These are phyloP conservation scores for Fragaria vesca DNA, from an alignment of 306 rosid genomes.

Conservation along the genomic window DNA sequence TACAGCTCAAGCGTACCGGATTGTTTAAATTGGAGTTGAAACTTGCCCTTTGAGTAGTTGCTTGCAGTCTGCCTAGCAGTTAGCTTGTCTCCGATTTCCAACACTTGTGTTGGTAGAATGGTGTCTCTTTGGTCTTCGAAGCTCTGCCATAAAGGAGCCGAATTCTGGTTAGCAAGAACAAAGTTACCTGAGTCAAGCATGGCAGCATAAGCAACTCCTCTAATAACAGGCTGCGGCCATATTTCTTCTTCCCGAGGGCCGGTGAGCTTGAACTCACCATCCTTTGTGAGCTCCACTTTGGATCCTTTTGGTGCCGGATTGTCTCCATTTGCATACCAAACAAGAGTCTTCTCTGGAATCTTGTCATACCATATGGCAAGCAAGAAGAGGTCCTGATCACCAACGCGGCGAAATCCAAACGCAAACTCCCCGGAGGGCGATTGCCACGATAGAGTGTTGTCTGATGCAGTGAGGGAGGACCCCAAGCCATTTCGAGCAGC, in stretches of 20 bases:
- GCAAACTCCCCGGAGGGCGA: conserved; percentile 10
- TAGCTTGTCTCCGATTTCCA: conserved; percentile 8
- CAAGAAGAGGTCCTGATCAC: conserved; percentile 2
- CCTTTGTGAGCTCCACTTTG: conserved; percentile 3
- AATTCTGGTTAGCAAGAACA: conserved; percentile 7
- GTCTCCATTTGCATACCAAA: conserved; percentile 34
- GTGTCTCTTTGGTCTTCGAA: conserved; percentile 28
- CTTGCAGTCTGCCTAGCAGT: conserved; percentile 14
- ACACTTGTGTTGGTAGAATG: conserved; percentile 31
- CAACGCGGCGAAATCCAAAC: conserved; percentile 8
- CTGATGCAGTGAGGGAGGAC: background rate
- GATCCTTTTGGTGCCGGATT: conserved; percentile 22
- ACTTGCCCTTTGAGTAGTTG: conserved; percentile 26
- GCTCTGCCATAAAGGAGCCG: conserved; percentile 30
- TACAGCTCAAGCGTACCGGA: conserved; percentile 27
- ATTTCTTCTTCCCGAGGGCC: background rate
- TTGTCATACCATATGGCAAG: conserved; percentile 28
- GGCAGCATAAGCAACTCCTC: background rate
- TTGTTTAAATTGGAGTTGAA: conserved; percentile 10
- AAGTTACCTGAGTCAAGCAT: conserved; percentile 31
- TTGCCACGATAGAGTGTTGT: background rate
- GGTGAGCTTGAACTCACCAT: conserved; percentile 9
- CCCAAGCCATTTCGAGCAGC: conserved; percentile 7
- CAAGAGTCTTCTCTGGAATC: conserved; percentile 15
- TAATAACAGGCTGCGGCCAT: conserved; percentile 7